These are phyloP conservation scores for Aspergillus conjunctus DNA, from an alignment of 495 filamentous ascomycete genomes.

Conservation along the genomic window DNA sequence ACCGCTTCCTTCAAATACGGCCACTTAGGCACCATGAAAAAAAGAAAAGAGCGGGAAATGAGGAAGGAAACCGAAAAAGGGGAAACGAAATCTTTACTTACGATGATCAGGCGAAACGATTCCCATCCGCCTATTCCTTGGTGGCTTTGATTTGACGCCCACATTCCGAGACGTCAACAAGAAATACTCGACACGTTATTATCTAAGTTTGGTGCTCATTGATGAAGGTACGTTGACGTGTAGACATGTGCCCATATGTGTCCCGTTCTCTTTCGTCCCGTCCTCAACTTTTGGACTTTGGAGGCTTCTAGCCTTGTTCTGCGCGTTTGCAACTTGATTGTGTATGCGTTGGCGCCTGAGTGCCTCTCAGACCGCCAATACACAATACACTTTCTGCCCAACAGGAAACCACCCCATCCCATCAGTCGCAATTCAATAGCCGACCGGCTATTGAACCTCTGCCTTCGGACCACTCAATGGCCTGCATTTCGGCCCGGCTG, in stretches of 20 bases:
- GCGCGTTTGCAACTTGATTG: constrained; percentile 5
- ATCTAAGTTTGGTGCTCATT: constrained; percentile 93
- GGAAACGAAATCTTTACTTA: constrained; percentile 28
- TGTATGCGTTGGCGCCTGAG: constrained; percentile 24
- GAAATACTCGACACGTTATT: constrained; percentile 98
- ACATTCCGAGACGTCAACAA: constrained; percentile 99
- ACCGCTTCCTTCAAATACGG: background rate
- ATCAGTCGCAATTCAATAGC: constrained; percentile 33
- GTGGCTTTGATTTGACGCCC: constrained; percentile 95
- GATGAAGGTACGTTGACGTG: constrained; percentile 72
- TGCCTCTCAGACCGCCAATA: constrained; percentile 10
- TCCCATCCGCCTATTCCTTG: constrained; percentile 95
- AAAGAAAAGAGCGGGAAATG: background rate
- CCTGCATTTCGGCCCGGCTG: constrained; percentile 27
- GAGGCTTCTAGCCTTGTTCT: background rate
- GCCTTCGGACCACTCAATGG: constrained; percentile 22
- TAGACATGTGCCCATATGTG: constrained; percentile 7
- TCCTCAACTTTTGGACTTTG: constrained; percentile 6
- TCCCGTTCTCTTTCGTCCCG: constrained; percentile 5
- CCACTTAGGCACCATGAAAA: background rate
- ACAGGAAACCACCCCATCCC: background rate
- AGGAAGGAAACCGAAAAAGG: background rate
- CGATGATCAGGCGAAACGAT: constrained; percentile 80
- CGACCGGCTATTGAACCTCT: constrained; percentile 40
- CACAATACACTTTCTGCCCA: constrained; percentile 13